Base-by-base conservation (phyloP, 176 grass and related monocot species). In the Avena insularis region DNA sequence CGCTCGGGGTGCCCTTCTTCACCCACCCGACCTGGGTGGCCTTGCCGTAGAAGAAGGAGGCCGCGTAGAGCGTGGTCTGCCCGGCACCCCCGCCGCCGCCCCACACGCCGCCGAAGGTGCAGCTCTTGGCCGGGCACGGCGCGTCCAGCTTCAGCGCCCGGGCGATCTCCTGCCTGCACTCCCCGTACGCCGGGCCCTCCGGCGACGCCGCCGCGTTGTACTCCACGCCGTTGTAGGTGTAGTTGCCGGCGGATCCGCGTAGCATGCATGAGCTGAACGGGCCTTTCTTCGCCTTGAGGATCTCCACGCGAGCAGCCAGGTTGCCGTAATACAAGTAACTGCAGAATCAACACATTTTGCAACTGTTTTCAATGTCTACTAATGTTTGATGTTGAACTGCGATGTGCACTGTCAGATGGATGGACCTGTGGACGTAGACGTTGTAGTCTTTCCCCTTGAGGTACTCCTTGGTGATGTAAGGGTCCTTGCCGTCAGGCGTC, bases 241-340 rank as follows among this genome's bases (percentile, higher is more conserved):
- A 59, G 20, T 59, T 59, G 1, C 57, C 57, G 8, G 20, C 57
- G 25, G 68, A 87, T 45, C 91, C 93, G 62, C 88, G 65, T 17
- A 91, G 27, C 45, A 91, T 85, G 86, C 93, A 95, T 5, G 75
- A 50, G 29, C 88, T 93, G 17, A 86, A 80, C 31, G 19, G 67
- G 7, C 80, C 79, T 1, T 71, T 80, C 31, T 73, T 87, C 3
- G 80, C 83, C 76, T 89, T 87, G 12, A 95, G 69, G 65, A 92
- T 83, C 64, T 91, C 77, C 11, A 67, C 83, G 3, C 88, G 86
- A 16, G 83, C 10, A 51, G 93, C 93, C 6, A 73, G 33, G 61
- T 67, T 21, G 15, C 93, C 93, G 40, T 89, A 95, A 54, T 74
- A 25, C 83, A 95, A 79, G 47, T 95, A 95, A 63, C 91, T 95